A percentile compares a stretch with the other conserved stretches of the same genome.
These are phyloP conservation scores for Pseudogymnoascus sp. DNA, from an alignment of 2,329 filamentous ascomycete species.

Conservation along the genomic window DNA sequence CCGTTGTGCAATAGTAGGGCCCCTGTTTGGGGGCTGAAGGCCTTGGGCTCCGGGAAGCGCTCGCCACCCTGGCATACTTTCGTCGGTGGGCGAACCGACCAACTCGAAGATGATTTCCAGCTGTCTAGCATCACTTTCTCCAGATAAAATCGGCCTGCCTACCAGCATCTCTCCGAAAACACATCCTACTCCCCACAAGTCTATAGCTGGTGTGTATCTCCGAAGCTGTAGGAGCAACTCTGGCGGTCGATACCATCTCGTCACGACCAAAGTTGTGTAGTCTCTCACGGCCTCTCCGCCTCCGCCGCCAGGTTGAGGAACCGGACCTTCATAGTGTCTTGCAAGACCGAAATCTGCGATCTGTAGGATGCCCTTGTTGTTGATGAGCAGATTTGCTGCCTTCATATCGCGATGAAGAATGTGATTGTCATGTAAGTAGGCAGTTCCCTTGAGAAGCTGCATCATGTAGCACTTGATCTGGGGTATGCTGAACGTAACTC, in stretches of 20 bases:
- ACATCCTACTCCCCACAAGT: slow-evolving; percentile 98
- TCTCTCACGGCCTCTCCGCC: slow-evolving; percentile 80
- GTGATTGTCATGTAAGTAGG: slow-evolving; percentile 79
- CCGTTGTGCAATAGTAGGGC: slow-evolving; percentile 58
- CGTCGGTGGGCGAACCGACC: slow-evolving; percentile 79
- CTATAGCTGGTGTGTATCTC: slow-evolving; percentile 92
- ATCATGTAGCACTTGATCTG: slow-evolving; percentile 98
- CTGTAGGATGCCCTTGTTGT: slow-evolving; percentile 84
- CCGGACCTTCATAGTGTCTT: slow-evolving; percentile 79
- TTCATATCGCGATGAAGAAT: slow-evolving; percentile 99
- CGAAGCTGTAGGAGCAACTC: slow-evolving; percentile 83
- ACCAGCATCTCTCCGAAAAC: slow-evolving; percentile 98
- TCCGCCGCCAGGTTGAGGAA: slow-evolving; percentile 66
- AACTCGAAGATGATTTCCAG: slow-evolving; percentile 90
- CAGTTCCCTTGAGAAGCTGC: slow-evolving; percentile 80
- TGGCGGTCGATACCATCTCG: slow-evolving; percentile 91
- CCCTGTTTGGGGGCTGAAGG: slow-evolving; percentile 51
- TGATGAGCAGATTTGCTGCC: slow-evolving; percentile 93
- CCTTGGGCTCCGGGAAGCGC: slow-evolving; percentile 72
- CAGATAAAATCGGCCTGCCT: slow-evolving; percentile 83
- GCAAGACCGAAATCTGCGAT: slow-evolving; percentile 97
- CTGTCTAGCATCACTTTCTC: slow-evolving; percentile 81
- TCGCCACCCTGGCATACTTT: slow-evolving; percentile 88
- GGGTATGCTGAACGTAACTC: slow-evolving; percentile 73
- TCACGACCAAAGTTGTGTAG: slow-evolving; percentile 95